Evolutionary conservation across 345 rosid genomes (phyloP).

Genomic region (Linum tenue): DNA sequence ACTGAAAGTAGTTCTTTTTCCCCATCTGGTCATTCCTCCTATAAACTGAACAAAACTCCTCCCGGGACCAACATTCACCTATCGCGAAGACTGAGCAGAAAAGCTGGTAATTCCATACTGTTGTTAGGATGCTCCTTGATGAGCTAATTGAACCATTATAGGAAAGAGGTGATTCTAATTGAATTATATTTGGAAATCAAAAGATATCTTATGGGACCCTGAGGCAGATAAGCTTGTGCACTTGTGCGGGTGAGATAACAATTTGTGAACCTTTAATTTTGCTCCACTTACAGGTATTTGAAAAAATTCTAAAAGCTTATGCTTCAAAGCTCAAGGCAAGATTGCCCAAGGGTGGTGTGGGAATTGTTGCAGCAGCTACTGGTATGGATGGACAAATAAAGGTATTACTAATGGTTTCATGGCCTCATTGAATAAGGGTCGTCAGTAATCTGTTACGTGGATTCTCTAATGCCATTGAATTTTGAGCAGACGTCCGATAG

Average conservation of each 20-base stretch:
- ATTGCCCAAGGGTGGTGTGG: conserved; percentile 90
- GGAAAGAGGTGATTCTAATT: too few species aligned
- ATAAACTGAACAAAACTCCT: too few species aligned
- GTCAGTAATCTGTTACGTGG: background rate
- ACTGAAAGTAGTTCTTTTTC: too few species aligned
- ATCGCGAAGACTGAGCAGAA: too few species aligned
- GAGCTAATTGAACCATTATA: too few species aligned
- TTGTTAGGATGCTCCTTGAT: too few species aligned
- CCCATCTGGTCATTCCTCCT: too few species aligned
- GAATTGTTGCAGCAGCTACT: conserved; percentile 97
- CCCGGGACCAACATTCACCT: too few species aligned
- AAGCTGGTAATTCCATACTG: too few species aligned
- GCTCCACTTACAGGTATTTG: conserved; percentile 56
- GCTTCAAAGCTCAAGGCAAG: conserved; percentile 76
- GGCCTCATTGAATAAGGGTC: background rate
- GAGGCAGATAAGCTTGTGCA: conserved; percentile 5
- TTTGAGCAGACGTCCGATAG: conserved; percentile 72
- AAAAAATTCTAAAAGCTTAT: conserved; percentile 83
- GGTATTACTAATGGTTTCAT: conserved; percentile 30
- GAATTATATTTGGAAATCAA: too few species aligned
- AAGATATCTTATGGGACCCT: background rate
- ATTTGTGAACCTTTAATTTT: background rate
- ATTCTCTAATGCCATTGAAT: conserved; percentile 11
- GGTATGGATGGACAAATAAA: conserved; percentile 96
- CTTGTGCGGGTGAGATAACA: background rate